Conservation (phyloP, 2,329 filamentous ascomycete species). For the Cladosporium sphaerospermum region DNA sequence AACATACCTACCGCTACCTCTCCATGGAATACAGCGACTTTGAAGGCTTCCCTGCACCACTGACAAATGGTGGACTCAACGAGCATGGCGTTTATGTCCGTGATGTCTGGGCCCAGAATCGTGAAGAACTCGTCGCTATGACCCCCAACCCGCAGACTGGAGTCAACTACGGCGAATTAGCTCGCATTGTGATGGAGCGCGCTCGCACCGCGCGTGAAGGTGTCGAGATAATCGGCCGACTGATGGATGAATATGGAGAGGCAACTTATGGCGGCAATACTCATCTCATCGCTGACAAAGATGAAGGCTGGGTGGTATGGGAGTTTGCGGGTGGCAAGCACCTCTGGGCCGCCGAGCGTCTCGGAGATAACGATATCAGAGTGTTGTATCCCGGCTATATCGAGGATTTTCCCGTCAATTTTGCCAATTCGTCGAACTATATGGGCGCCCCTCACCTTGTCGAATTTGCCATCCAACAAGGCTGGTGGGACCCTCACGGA, state of each 20-base stretch:
- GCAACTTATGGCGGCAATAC: slow-evolving; percentile 40
- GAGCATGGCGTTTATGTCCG: slow-evolving; percentile 38
- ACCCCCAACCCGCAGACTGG: slow-evolving; percentile 38
- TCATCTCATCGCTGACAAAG: slow-evolving; percentile 37
- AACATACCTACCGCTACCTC: slow-evolving; percentile 31
- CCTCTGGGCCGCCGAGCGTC: slow-evolving; percentile 32
- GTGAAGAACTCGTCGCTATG: slow-evolving; percentile 36
- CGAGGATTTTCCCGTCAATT: slow-evolving; percentile 31
- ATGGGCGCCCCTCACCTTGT: slow-evolving; percentile 32
- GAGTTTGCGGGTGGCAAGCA: slow-evolving; percentile 31
- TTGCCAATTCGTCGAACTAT: slow-evolving; percentile 26
- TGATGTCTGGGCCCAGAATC: slow-evolving; percentile 38
- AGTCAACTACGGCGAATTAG: slow-evolving; percentile 38
- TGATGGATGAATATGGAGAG: slow-evolving; percentile 37
- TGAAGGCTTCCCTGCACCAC: slow-evolving; percentile 38
- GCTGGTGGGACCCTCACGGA: slow-evolving; percentile 30
- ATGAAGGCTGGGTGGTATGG: slow-evolving; percentile 33
- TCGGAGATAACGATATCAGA: slow-evolving; percentile 28
- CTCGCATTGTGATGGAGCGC: slow-evolving; percentile 37
- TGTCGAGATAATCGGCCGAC: slow-evolving; percentile 37
- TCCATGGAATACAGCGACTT: slow-evolving; percentile 36
- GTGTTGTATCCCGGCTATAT: slow-evolving; percentile 34
- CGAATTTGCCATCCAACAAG: slow-evolving; percentile 30
- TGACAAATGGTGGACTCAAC: slow-evolving; percentile 41
- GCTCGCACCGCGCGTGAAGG: slow-evolving; percentile 36